phyloP scores from a whole-genome alignment of 805 yeast genomes.

The Zygosaccharomyces lentus region DNA sequence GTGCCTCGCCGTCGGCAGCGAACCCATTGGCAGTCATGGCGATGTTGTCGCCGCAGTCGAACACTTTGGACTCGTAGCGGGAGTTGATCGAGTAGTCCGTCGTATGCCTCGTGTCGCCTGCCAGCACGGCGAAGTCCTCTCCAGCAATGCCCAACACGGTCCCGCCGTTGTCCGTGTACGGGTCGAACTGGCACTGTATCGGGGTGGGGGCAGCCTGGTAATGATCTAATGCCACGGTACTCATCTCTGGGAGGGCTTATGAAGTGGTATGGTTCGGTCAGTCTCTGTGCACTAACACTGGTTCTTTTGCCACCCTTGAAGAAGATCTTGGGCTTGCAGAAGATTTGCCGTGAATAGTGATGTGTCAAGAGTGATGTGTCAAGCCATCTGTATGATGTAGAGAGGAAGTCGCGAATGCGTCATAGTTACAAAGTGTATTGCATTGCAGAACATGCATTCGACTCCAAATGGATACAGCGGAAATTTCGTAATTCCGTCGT shows the following conservation, averaged over 20 bases:
- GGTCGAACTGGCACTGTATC: slow-evolving; percentile 88
- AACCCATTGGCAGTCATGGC: slow-evolving; percentile 92
- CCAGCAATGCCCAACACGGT: slow-evolving; percentile 97
- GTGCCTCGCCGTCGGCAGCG: slow-evolving; percentile 89
- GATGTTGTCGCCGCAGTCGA: slow-evolving; percentile 82
- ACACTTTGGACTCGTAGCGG: slow-evolving; percentile 85
- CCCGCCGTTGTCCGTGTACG: slow-evolving; percentile 94
- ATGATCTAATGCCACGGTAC: slow-evolving; percentile 64
- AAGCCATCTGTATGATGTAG: no score
- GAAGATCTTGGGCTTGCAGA: background rate
- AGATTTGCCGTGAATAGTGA: background rate
- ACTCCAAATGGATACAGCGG: no score
- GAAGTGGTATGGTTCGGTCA: background rate
- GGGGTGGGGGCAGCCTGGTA: slow-evolving; percentile 50
- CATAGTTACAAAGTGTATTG: no score
- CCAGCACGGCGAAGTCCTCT: slow-evolving; percentile 91
- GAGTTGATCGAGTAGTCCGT: slow-evolving; percentile 92
- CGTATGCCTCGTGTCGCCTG: slow-evolving; percentile 98
- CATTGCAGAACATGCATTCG: no score
- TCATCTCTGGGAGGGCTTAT: slow-evolving; percentile 1
- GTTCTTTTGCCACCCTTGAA: background rate
- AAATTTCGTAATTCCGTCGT: no score
- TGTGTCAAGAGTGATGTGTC: background rate
- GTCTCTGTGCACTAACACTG: background rate
- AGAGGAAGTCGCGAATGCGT: no score